Evolutionary conservation across 805 yeast species (phyloP).

Genomic region (Yamadazyma philogaea): DNA sequence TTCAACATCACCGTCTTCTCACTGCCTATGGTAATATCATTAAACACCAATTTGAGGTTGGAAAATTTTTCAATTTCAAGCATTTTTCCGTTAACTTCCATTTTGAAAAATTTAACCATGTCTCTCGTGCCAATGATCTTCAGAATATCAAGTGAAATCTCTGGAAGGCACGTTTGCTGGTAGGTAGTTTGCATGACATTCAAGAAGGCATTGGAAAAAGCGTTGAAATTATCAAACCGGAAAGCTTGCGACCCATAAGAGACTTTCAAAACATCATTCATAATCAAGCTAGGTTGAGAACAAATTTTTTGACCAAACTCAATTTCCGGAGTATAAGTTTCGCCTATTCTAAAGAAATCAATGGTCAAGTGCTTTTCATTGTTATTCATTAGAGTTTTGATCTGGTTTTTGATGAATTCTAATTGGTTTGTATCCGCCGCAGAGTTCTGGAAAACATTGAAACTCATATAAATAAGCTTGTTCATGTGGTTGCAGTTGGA

Average conservation of each 20-base stretch:
- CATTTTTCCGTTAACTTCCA: slow-evolving; percentile 25
- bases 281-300: slow-evolving; percentile 11
- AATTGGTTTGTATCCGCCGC: slow-evolving; percentile 3
- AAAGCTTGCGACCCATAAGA: slow-evolving; percentile 19
- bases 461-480: slow-evolving; percentile 16
- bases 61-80: slow-evolving; percentile 15
- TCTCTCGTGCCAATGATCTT: slow-evolving; percentile 16
- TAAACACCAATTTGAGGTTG: slow-evolving; percentile 11
- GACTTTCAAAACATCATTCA: slow-evolving; percentile 15
- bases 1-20: slow-evolving; percentile 14
- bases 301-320: slow-evolving; percentile 13
- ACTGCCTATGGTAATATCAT: slow-evolving; percentile 11
- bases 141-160: slow-evolving; percentile 19
- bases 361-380: slow-evolving; percentile 21
- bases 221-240: slow-evolving; percentile 18
- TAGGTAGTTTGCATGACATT: slow-evolving; percentile 13
- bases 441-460: slow-evolving; percentile 11
- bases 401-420: slow-evolving; percentile 9
- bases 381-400: slow-evolving; percentile 12
- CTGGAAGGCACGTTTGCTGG: slow-evolving; percentile 23
- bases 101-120: slow-evolving; percentile 15
- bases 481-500: slow-evolving; percentile 10
- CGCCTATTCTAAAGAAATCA: slow-evolving; percentile 24
- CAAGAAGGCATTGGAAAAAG: slow-evolving; percentile 16
- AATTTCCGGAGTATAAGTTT: slow-evolving; percentile 16